phyloP scores from a whole-genome alignment of 441 rosid species.

The Euphorbia neoarborescens region DNA sequence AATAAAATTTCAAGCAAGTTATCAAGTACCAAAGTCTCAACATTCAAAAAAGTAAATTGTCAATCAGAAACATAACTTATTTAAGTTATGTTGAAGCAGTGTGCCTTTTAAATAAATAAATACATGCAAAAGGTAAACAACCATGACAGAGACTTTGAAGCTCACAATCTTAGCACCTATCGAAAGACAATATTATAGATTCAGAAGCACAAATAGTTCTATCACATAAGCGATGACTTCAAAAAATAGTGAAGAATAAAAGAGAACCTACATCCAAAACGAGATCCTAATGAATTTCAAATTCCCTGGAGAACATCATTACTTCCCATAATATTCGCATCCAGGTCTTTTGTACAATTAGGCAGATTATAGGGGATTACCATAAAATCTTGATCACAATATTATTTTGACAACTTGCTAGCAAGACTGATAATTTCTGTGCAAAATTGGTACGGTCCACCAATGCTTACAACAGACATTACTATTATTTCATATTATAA shows the following conservation, averaged over 20 bases:
- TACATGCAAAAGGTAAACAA: not conserved
- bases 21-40: slow-evolving; percentile 9
- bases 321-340: not conserved
- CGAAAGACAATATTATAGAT: not conserved
- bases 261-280: not conserved
- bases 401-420: not conserved
- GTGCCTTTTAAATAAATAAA: slow-evolving; percentile 6
- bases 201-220: not conserved
- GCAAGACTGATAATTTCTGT: no score
- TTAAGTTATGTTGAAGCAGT: not conserved
- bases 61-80: slow-evolving; percentile 6
- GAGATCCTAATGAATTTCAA: not conserved
- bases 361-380: not conserved
- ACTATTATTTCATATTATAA: not conserved
- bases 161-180: not conserved
- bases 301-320: not conserved
- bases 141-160: slow-evolving; percentile 7
- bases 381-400: not conserved
- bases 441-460: not conserved
- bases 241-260: not conserved
- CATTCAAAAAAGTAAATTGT: slow-evolving; percentile 13
- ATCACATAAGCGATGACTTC: not conserved
- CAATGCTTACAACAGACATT: not conserved
- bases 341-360: not conserved
- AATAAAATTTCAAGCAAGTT: slow-evolving; percentile 10